Evolutionary conservation across 495 filamentous ascomycete species (phyloP).

Genomic region (Penicillium cinerascens): DNA sequence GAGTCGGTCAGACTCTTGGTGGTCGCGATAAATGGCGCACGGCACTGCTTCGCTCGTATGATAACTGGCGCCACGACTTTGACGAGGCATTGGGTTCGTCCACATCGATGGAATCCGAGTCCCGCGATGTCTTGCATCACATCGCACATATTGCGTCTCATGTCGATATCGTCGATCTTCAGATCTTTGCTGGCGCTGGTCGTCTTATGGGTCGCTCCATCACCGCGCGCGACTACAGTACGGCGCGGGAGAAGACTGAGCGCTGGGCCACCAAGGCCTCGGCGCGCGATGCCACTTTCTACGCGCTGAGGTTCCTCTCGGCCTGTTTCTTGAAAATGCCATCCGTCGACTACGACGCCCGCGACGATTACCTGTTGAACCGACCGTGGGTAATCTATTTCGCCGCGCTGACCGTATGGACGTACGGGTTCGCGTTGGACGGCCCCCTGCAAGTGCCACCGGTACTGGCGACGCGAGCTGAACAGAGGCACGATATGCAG

Average conservation of each 20-base stretch:
- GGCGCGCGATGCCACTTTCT: slow-evolving; percentile 90
- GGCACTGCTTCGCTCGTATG: slow-evolving; percentile 82
- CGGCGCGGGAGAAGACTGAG: slow-evolving; percentile 74
- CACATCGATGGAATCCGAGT: slow-evolving; percentile 51
- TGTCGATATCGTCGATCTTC: slow-evolving; percentile 95
- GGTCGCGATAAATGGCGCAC: slow-evolving; percentile 91
- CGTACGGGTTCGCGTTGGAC: slow-evolving; percentile 88
- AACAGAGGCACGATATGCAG: slow-evolving; percentile 75
- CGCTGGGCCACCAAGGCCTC: slow-evolving; percentile 89
- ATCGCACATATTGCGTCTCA: slow-evolving; percentile 98
- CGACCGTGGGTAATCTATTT: slow-evolving; percentile 98
- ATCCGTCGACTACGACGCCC: slow-evolving; percentile 63
- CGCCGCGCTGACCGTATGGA: slow-evolving; percentile 88
- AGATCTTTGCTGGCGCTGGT: slow-evolving; percentile 87
- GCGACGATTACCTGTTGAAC: slow-evolving; percentile 87
- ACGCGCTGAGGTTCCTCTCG: slow-evolving; percentile 82
- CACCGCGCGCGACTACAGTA: slow-evolving; percentile 72
- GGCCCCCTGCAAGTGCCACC: slow-evolving; percentile 61
- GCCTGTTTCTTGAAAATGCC: slow-evolving; percentile 66
- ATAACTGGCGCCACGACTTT: slow-evolving; percentile 92
- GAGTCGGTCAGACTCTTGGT: slow-evolving; percentile 73
- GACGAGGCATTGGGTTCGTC: slow-evolving; percentile 71
- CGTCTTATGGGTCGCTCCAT: slow-evolving; percentile 83
- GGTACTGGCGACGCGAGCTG: slow-evolving; percentile 52
- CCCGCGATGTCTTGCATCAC: slow-evolving; percentile 83